These are phyloP conservation scores for Boletus semigastroideus DNA, from an alignment of 1,284 basidiomycete genomes.

Conservation along the genomic window DNA sequence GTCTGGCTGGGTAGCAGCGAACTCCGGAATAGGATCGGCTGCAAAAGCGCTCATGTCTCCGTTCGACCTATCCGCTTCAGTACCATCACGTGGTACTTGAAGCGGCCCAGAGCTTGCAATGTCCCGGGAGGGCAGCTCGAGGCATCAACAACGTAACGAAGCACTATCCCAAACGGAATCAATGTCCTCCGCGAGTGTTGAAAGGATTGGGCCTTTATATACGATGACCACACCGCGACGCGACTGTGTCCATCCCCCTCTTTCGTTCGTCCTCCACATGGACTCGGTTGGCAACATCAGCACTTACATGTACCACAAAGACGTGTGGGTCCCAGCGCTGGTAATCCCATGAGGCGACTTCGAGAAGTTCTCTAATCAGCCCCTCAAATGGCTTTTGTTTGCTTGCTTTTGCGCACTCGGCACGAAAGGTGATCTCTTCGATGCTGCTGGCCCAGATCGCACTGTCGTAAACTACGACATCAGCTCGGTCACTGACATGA, in stretches of 20 bases:
- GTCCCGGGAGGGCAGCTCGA: constrained; percentile 88
- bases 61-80: constrained; percentile 43
- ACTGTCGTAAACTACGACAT: neutral
- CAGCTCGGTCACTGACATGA: neutral
- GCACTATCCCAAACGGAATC: constrained; percentile 94
- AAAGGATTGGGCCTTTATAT: no score
- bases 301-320: neutral
- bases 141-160: constrained; percentile 96
- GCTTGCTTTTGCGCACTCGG: neutral
- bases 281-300: neutral
- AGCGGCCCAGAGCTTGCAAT: constrained; percentile 85
- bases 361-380: neutral
- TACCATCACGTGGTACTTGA: constrained; percentile 75
- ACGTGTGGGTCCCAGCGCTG: neutral
- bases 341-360: neutral
- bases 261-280: no score
- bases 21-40: constrained; percentile 56
- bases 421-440: neutral
- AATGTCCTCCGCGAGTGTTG: constrained; percentile 36
- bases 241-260: no score
- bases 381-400: neutral
- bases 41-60: constrained; percentile 40
- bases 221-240: no score
- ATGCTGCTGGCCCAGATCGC: neutral
- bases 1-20: constrained; percentile 75